Evolutionary conservation across 805 yeast genomes (phyloP), one percentile per base, ranked within the genome.

Genomic region (Candida coquimbonensis): DNA sequence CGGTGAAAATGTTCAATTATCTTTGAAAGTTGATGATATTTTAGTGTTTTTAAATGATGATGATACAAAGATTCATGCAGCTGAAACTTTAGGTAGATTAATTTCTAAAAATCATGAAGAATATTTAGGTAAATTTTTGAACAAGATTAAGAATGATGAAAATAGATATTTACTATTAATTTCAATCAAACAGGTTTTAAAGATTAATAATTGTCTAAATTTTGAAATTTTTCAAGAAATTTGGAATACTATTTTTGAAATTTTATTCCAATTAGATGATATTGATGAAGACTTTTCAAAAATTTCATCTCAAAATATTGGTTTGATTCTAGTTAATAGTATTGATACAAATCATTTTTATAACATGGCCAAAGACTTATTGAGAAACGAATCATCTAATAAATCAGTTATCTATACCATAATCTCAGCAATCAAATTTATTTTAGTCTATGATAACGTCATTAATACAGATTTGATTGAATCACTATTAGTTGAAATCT

Each of bases 31-130:
- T 26, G 66, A 61, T 1, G 64, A 70, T 16, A 59, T 79, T 52
- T 59, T 62, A 52, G 48, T 45, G 17, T 54, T 64, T 47, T 56
- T 72, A 48, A 54, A 58, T 4, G 59, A 67, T 11, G 73, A 72
- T 34, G 60, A 59, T 6, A 55, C 73, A 6, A 69, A 68, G 44
- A 50, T 67, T 8, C 75, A 76, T 21, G 71, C 83, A 2, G 74
- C 83, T 1, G 70, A 72, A 41, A 69, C 82, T 0, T 57, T 80
- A 27, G 83, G 86, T 2, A 69, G 73, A 12, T 57, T 77, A 24
- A 65, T 75, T 9, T 62, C 72, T 4, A 62, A 63, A 34, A 66
- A 76, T 49, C 54, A 70, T 7, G 53, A 59, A 2, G 57, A 50
- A 5, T 69, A 72, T 45, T 54, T 77, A n/a, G 66, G 71, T 0